Evolutionary conservation across 2,329 filamentous ascomycete species (phyloP).

Genomic region (Paraphoma chrysanthemicola): DNA sequence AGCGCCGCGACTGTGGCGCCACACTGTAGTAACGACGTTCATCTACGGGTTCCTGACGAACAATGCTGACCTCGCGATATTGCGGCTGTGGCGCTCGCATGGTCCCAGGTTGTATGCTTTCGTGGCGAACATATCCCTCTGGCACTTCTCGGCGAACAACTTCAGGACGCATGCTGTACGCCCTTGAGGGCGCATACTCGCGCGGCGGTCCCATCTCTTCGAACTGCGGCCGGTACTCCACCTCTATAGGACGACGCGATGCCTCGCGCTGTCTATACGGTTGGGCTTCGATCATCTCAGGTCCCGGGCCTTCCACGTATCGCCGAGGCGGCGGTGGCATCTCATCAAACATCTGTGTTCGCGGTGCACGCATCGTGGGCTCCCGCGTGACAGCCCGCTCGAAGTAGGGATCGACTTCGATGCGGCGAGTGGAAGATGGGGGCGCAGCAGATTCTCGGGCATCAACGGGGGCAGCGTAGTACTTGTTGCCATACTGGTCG

Average conservation of each 20-base stretch:
- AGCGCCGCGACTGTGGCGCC: constrained; percentile 42
- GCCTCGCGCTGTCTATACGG: constrained; percentile 66
- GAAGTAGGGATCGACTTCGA: constrained; percentile 67
- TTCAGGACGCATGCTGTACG: constrained; percentile 51
- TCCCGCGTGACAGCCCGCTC: constrained; percentile 67
- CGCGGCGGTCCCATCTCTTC: constrained; percentile 48
- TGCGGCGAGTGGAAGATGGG: constrained; percentile 46
- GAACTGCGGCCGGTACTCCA: constrained; percentile 44
- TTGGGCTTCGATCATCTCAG: constrained; percentile 59
- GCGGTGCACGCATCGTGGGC: constrained; percentile 57
- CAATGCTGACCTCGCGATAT: constrained; percentile 51
- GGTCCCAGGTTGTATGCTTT: constrained; percentile 51
- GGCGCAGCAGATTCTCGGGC: constrained; percentile 63
- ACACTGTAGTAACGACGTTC: constrained; percentile 42
- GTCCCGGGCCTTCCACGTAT: constrained; percentile 68
- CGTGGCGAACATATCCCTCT: constrained; percentile 44
- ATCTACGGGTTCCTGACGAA: constrained; percentile 43
- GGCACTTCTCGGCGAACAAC: constrained; percentile 42
- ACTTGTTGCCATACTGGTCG: constrained; percentile 84
- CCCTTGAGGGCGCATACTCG: constrained; percentile 39
- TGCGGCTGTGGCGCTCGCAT: constrained; percentile 41
- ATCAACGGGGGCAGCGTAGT: constrained; percentile 63
- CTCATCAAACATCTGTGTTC: constrained; percentile 58
- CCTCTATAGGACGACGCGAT: constrained; percentile 56
- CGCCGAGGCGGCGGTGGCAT: constrained; percentile 57